phyloP scores from a whole-genome alignment of 371 early-diverging fungal genomes.

The Thermomucor indicae-seudaticae region DNA sequence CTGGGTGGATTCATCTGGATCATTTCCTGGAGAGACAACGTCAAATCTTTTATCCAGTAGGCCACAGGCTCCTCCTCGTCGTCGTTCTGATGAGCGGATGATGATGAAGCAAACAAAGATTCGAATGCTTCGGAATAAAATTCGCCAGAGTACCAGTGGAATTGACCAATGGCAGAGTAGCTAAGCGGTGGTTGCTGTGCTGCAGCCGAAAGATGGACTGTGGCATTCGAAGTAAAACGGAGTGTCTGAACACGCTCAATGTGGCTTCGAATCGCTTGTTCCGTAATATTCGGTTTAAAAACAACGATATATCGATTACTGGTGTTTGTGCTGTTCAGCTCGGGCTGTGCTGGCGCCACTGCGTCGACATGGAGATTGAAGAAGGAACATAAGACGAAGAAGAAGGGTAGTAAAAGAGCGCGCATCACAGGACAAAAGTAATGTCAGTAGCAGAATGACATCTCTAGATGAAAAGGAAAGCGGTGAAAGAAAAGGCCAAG shows the following conservation, averaged over 20 bases:
- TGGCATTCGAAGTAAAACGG: slow-evolving; percentile 3
- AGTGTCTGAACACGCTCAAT: slow-evolving; percentile 18
- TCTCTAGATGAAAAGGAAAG: too few species aligned
- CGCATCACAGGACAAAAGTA: too few species aligned
- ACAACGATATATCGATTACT: slow-evolving; percentile 32
- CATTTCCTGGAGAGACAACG: slow-evolving; percentile 37
- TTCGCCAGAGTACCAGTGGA: slow-evolving; percentile 36
- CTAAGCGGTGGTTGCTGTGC: slow-evolving; percentile 3
- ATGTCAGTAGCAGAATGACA: too few species aligned
- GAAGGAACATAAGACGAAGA: not conserved
- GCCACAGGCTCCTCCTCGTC: too few species aligned
- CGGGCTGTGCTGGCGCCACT: not conserved
- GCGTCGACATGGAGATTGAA: not conserved
- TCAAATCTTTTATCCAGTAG: slow-evolving; percentile 38
- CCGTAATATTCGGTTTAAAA: slow-evolving; percentile 22
- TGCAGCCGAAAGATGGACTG: not conserved
- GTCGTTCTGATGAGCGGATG: not conserved
- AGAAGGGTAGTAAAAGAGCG: not conserved
- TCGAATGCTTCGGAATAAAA: slow-evolving; percentile 25
- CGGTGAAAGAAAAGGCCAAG: too few species aligned
- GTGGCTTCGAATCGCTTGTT: slow-evolving; percentile 17
- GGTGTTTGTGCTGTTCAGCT: slow-evolving; percentile 3
- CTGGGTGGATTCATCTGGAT: slow-evolving; percentile 41
- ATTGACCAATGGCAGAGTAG: slow-evolving; percentile 27
- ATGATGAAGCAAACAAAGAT: not conserved